Base-by-base conservation (phyloP, 306 rosid genomes). In the Glycyrrhiza uralensis region DNA sequence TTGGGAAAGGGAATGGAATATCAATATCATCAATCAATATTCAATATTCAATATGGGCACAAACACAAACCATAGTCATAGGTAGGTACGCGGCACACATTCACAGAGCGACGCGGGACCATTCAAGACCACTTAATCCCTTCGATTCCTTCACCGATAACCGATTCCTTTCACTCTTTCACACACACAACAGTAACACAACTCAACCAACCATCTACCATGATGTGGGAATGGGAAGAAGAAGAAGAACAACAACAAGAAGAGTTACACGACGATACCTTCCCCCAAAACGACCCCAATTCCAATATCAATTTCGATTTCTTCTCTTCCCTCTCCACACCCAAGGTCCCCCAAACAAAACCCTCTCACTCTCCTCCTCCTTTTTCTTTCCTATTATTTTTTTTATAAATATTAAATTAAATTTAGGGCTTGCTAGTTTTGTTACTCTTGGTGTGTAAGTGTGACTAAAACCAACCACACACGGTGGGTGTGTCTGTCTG, bases 261-360 rank as follows among this genome's bases (percentile, higher is more conserved):
- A 4, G 52, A 15, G 3, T 15, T 64, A 4, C 1, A 64, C 15
- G 44, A 78, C 57, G 63, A 46, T 64, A 38, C 44, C 7, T 32
- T 47, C 49, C 76, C 80, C 4, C 84, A 74, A 18, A 11, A 83
- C 57, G 84, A 87, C 58, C 87, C 78, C 13, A 80, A 84, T 64
- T 87, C 91, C 18, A 47, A 77, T 71, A 68, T 79, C 52, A 83
- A 88, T 23, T 88, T 86, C 76, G 94, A 89, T 72, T 72, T 92
- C 80, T 66, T 87, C 79, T 71, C 99, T 9, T 38, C 89, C 5
- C 63, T 88, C 12, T 64, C 90, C 36, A 89, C 72, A 33, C 92
- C 96, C 73, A 95, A 89, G 99, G 97, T 77, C 2, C 14, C 2
- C 4, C 2, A 9, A 6, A 0, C 0, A 15, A 4, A 6, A 0